Conservation (phyloP, 352 stramenopile species). For the Pythium apleroticum region DNA sequence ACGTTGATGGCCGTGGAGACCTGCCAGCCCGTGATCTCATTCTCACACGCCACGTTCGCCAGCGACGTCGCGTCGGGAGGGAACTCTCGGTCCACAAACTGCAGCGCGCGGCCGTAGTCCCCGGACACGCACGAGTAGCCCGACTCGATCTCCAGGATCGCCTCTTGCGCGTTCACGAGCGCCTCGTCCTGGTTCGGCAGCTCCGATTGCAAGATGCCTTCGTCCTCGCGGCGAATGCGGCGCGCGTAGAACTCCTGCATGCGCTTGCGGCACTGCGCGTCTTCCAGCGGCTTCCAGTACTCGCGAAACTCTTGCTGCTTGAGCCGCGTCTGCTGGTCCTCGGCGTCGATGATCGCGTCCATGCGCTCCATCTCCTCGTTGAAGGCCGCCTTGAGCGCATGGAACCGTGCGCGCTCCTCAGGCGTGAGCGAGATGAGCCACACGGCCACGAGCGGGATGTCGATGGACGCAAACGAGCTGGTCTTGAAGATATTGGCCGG, state of each 20-base stretch:
- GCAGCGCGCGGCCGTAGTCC: slow-evolving; percentile 71
- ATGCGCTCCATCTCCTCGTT: slow-evolving; percentile 82
- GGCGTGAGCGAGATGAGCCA: slow-evolving; percentile 86
- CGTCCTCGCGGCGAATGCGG: slow-evolving; percentile 63
- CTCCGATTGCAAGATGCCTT: slow-evolving; percentile 53
- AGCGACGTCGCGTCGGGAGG: slow-evolving; percentile 75
- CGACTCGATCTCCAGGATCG: slow-evolving; percentile 83
- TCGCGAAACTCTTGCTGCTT: slow-evolving; percentile 50
- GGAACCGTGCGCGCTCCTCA: slow-evolving; percentile 87
- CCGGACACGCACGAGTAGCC: slow-evolving; percentile 77
- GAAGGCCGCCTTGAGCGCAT: slow-evolving; percentile 87
- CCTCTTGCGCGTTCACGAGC: slow-evolving; percentile 79
- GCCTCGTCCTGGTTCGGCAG: slow-evolving; percentile 59
- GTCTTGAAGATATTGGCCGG: slow-evolving; percentile 90
- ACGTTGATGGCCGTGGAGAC: slow-evolving; percentile 88
- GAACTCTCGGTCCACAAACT: slow-evolving; percentile 91
- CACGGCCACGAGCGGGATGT: slow-evolving; percentile 88
- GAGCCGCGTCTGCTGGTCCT: slow-evolving; percentile 54
- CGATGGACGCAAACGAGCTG: slow-evolving; percentile 86
- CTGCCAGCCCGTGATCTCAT: slow-evolving; percentile 70
- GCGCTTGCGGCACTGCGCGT: slow-evolving; percentile 62
- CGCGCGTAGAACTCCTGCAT: slow-evolving; percentile 79
- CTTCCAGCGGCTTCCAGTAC: slow-evolving; percentile 62
- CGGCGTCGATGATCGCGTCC: slow-evolving; percentile 75
- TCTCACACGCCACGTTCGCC: slow-evolving; percentile 53